Evolutionary conservation across 805 yeast species (phyloP).

Genomic region (Saccharomycopsis amapae): DNA sequence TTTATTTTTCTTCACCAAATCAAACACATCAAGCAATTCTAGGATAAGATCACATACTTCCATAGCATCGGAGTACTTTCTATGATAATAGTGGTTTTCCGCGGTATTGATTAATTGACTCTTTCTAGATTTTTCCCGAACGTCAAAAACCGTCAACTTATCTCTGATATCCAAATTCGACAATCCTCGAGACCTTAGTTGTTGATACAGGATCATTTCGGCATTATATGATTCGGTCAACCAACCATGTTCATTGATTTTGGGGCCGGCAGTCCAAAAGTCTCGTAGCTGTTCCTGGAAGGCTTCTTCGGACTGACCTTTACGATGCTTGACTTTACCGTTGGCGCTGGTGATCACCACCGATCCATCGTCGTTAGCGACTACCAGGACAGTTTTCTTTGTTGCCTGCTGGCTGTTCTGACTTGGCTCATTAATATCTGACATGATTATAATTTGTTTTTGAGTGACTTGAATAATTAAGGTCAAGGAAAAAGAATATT

Average conservation of each 20-base stretch:
- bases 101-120: conserved; percentile 18
- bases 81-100: conserved; percentile 19
- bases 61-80: conserved; percentile 12
- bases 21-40: conserved; percentile 9
- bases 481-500: background rate
- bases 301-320: conserved; percentile 19
- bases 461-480: background rate
- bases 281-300: conserved; percentile 14
- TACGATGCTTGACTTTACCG: conserved; percentile 18
- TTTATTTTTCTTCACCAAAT: conserved; percentile 1
- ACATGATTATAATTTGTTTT: background rate
- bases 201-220: conserved; percentile 1
- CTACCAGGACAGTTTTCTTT: conserved; percentile 5
- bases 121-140: conserved; percentile 9
- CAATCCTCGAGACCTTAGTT: no score
- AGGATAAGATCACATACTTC: conserved; percentile 14
- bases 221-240: conserved; percentile 8
- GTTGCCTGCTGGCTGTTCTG: background rate
- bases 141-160: conserved; percentile 9
- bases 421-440: background rate
- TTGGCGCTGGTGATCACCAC: conserved; percentile 13
- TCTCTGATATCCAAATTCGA: no score
- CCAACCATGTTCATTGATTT: conserved; percentile 10
- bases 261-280: conserved; percentile 14
- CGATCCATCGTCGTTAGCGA: conserved; percentile 19